Evolutionary conservation across 257 asterid genomes (phyloP).

Genomic region (Primulina eburnea): DNA sequence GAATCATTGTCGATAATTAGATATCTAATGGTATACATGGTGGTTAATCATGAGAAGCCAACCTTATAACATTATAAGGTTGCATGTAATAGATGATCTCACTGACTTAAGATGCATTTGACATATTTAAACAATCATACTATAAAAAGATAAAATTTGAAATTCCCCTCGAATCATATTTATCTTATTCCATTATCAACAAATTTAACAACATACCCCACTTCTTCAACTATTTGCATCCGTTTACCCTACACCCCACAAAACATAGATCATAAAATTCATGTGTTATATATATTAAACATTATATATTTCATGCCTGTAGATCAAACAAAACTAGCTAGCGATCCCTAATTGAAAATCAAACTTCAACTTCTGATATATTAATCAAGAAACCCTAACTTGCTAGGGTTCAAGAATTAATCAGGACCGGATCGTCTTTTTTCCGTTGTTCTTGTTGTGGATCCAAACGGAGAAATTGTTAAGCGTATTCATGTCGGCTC

Average conservation of each 20-base stretch:
- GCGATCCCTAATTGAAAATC: not conserved
- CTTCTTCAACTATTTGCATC: not conserved
- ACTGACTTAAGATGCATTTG: no score
- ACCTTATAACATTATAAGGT: no score
- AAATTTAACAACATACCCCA: not conserved
- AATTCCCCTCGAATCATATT: not conserved
- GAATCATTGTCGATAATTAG: not conserved
- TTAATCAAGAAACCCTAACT: not conserved
- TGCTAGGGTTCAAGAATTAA: conserved; percentile 8
- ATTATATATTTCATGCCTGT: not conserved
- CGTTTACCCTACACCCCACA: not conserved
- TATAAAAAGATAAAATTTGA: not conserved
- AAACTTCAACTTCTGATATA: not conserved
- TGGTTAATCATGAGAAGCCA: no score
- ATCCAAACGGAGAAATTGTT: conserved; percentile 65
- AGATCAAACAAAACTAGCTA: not conserved
- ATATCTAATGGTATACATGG: no score
- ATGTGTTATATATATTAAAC: no score
- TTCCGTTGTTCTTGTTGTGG: conserved; percentile 24
- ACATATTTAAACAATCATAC: not conserved
- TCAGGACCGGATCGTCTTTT: conserved; percentile 16
- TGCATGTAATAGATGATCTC: no score
- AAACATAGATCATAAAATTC: no score
- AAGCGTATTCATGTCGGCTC: conserved; percentile 82
- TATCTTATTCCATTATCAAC: not conserved